Evolutionary conservation across 805 yeast species (phyloP), one percentile per base, ranked within the genome.

Genomic region (Metschnikowia proteae): DNA sequence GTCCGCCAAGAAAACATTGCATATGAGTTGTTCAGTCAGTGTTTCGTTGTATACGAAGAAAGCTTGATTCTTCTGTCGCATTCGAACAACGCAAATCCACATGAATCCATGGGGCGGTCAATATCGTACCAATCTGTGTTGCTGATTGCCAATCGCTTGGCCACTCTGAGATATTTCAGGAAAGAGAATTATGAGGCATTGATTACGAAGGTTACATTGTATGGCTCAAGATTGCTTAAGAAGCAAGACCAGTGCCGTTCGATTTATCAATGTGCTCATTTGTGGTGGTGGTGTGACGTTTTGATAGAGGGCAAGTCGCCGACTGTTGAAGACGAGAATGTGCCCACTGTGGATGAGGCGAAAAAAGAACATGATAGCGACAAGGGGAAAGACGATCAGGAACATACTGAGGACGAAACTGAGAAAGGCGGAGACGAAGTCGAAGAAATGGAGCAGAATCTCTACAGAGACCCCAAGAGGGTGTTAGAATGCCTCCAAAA

Each of bases 191-290:
- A 88, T 66, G 94, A 89, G 57, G 79, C 82, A 3, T 72, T 92
- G 56, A 89, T 91, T 44, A 86, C 95, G 11, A 86, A 90, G 63
- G 78, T 91, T 41, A 89, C 97, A 1, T 70, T 91, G 42, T 88
- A 89, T 60, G 96, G 96, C 4, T 88, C 96, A 10, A 88, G 88
- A 65, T 74, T 94, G 44, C 74, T 92, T 60, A 89, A 88, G 65
- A 92, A 92, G 64, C 90, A 94, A 32, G 98, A 92, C 60, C 99
- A 94, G 66, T 91, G 97, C 64, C 80, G 97, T 11, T 84, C 96
- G 0, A 96, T 90, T 5, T 88, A 86, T 62, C 67, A 81, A 45
- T 91, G 96, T 38, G 83, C 96, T 1, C 97, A 94, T 66, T 69
- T 94, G 43, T 94, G 97, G 97, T 88, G 96, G 94, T 86, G 92